Evolutionary conservation across 768 basidiomycete species (phyloP).

Genomic region (Leccinum incarnatum): DNA sequence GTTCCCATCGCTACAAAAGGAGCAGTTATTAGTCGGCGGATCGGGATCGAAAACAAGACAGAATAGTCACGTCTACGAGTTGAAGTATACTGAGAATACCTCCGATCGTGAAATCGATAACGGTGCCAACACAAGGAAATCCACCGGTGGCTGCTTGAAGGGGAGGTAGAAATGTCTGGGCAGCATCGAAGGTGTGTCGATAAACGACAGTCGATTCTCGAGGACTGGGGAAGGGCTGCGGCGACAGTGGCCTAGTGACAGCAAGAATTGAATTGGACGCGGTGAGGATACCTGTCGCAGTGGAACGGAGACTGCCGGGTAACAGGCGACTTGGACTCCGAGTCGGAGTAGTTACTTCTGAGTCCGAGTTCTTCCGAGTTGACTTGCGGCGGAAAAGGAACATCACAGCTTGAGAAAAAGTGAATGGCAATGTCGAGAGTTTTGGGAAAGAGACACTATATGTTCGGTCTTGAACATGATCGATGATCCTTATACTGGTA

Average conservation of each 20-base stretch:
- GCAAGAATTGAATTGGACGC: background rate
- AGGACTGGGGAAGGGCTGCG: background rate
- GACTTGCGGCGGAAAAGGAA: too few species aligned
- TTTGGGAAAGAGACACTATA: too few species aligned
- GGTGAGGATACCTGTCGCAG: background rate
- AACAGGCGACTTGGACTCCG: background rate
- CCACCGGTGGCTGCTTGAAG: background rate
- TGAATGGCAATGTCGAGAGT: too few species aligned
- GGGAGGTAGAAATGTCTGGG: conserved; percentile 4
- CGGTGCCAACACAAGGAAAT: background rate
- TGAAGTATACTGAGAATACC: background rate
- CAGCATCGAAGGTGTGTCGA: background rate
- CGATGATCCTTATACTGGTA: too few species aligned
- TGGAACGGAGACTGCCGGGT: background rate
- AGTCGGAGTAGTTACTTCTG: too few species aligned
- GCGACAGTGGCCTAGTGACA: background rate
- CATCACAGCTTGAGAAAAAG: too few species aligned
- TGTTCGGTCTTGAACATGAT: too few species aligned
- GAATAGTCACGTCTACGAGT: conserved; percentile 7
- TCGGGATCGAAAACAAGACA: background rate
- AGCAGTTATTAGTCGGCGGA: background rate
- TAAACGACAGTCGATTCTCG: background rate
- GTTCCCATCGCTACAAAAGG: background rate
- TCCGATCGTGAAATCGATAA: conserved; percentile 3
- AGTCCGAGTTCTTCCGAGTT: too few species aligned